These are phyloP conservation scores for Phialocephala subalpina DNA, from an alignment of 2,329 filamentous ascomycete genomes.

Conservation along the genomic window DNA sequence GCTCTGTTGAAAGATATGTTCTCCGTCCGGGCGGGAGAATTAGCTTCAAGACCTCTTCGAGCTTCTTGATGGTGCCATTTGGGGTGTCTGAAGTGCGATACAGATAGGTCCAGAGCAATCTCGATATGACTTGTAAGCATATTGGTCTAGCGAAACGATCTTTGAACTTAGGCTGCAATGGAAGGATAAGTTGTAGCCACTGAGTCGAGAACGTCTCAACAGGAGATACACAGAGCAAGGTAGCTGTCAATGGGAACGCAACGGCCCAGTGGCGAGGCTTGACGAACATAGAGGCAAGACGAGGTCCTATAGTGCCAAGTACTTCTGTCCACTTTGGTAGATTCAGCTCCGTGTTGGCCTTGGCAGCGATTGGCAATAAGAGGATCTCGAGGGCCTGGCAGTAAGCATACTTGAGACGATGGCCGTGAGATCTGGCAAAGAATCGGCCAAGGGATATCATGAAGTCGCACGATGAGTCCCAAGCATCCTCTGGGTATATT, in stretches of 20 bases:
- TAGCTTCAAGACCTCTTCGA: slow-evolving; percentile 89
- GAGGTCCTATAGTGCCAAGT: slow-evolving; percentile 77
- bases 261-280: slow-evolving; percentile 94
- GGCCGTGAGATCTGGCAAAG: slow-evolving; percentile 86
- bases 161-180: slow-evolving; percentile 82
- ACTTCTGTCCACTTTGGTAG: slow-evolving; percentile 89
- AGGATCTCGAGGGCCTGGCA: slow-evolving; percentile 91
- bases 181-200: slow-evolving; percentile 84
- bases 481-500: slow-evolving; percentile 75
- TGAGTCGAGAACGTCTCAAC: slow-evolving; percentile 84
- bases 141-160: slow-evolving; percentile 81
- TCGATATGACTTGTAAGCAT: slow-evolving; percentile 88
- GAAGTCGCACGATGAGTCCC: slow-evolving; percentile 90
- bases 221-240: slow-evolving; percentile 87
- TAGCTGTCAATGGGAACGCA: slow-evolving; percentile 87
- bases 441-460: slow-evolving; percentile 82
- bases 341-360: slow-evolving; percentile 78
- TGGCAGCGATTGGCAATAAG: slow-evolving; percentile 85
- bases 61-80: slow-evolving; percentile 74
- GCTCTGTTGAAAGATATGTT: slow-evolving; percentile 83
- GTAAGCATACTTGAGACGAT: slow-evolving; percentile 91
- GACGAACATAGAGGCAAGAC: slow-evolving; percentile 82
- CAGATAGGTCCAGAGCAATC: slow-evolving; percentile 92
- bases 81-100: slow-evolving; percentile 81
- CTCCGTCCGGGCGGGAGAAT: slow-evolving; percentile 83